Evolutionary conservation across 176 grass and related monocot genomes (phyloP).

Genomic region (Eragrostis curvula): DNA sequence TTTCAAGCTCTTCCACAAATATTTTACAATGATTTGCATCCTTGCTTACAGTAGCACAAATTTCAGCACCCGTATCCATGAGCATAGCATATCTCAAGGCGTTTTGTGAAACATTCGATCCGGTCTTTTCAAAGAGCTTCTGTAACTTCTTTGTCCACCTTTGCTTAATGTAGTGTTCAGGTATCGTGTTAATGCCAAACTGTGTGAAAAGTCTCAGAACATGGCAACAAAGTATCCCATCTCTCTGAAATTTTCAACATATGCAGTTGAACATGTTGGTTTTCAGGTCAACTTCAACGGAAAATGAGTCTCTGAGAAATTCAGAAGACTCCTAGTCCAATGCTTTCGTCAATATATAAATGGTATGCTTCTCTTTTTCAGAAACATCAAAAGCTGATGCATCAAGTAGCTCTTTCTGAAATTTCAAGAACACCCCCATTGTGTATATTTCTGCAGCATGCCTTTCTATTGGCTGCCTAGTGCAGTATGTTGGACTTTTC

Average conservation of each 20-base stretch:
- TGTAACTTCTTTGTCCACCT: too few species aligned
- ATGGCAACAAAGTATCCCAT: conserved; percentile 4
- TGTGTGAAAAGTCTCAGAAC: too few species aligned
- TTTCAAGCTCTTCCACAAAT: too few species aligned
- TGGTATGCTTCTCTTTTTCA: not conserved
- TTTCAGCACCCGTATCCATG: too few species aligned
- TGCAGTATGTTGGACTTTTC: not conserved
- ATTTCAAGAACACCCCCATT: not conserved
- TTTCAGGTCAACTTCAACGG: conserved; percentile 9
- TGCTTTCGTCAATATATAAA: not conserved
- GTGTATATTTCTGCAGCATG: conserved; percentile 22
- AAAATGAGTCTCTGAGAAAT: not conserved
- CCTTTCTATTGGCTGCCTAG: not conserved
- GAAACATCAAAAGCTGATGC: not conserved
- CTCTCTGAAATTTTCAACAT: conserved; percentile 35
- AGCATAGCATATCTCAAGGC: too few species aligned
- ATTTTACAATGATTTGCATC: too few species aligned
- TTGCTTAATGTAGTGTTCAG: too few species aligned
- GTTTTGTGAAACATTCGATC: too few species aligned
- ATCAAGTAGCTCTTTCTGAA: not conserved
- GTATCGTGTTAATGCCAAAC: too few species aligned
- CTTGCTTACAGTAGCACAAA: too few species aligned
- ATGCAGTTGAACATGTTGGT: conserved; percentile 16
- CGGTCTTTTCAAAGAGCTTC: too few species aligned
- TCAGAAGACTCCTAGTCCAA: not conserved